Conservation (phyloP, 805 yeast species). For the Ogataea populi-albae region DNA sequence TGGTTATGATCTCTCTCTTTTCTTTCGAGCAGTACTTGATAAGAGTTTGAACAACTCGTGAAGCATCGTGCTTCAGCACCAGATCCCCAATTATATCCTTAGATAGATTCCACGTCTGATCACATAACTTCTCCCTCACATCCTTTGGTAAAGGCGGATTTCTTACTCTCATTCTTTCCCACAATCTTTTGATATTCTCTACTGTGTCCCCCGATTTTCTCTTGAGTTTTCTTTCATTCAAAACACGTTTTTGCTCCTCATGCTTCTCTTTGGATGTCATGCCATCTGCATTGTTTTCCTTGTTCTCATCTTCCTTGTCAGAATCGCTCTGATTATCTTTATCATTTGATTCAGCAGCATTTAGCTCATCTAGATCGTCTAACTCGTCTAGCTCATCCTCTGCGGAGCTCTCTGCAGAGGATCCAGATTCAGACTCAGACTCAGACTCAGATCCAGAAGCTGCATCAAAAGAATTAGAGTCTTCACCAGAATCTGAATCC, state of each 20-base stretch:
- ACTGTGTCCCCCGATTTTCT: conserved; percentile 87
- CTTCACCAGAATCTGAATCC: too few relatives aligned
- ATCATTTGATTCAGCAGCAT: too few relatives aligned
- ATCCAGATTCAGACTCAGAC: conserved; percentile 10
- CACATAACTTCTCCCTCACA: conserved; percentile 70
- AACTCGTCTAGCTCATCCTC: conserved; percentile 34
- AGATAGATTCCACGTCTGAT: conserved; percentile 82
- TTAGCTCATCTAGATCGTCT: conserved; percentile 28
- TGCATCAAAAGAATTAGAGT: too few relatives aligned
- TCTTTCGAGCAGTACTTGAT: conserved; percentile 81
- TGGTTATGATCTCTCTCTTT: conserved; percentile 68
- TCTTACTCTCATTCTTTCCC: conserved; percentile 90
- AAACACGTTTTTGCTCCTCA: conserved; percentile 74
- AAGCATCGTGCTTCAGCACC: conserved; percentile 93
- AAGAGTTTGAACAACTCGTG: conserved; percentile 91
- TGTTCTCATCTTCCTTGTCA: conserved; percentile 28
- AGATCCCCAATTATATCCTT: conserved; percentile 76
- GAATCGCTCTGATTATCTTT: conserved; percentile 31
- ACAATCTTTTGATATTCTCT: conserved; percentile 75
- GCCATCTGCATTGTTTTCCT: conserved; percentile 35
- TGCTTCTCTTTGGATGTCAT: conserved; percentile 64
- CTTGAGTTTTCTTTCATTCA: conserved; percentile 79
- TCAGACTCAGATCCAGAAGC: conserved; percentile 12
- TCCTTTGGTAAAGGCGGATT: conserved; percentile 76
- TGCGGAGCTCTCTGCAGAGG: conserved; percentile 6